Percentiles rank a stretch among this genome's conserved stretches.
phyloP scores from a whole-genome alignment of 179 eudicot species.

The Pouteria campechiana region DNA sequence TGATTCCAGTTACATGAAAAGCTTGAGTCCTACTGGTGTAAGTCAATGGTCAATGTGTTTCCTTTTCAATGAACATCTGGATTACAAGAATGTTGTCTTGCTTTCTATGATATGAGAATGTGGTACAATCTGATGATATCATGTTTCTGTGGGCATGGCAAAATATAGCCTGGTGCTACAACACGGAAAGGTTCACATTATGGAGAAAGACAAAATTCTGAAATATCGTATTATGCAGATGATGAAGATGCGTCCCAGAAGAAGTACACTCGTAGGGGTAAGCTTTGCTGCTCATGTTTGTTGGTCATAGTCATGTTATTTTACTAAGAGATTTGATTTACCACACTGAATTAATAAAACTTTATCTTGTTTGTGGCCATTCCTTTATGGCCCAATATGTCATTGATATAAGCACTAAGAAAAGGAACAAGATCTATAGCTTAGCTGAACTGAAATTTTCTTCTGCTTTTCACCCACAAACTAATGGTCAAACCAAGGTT shows the following conservation, averaged over 20 bases:
- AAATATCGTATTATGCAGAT: slow-evolving; percentile 73
- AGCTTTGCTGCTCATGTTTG: no score
- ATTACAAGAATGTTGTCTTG: neutral
- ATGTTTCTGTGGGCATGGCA: neutral
- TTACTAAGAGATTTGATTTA: no score
- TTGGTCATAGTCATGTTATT: no score
- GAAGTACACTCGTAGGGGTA: slow-evolving; percentile 79
- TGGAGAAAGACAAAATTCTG: slow-evolving; percentile 81
- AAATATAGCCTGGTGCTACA: slow-evolving; percentile 75
- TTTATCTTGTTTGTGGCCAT: no score
- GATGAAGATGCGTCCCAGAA: slow-evolving; percentile 86
- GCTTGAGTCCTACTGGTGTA: slow-evolving; percentile 74
- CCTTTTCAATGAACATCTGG: neutral
- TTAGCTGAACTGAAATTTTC: no score
- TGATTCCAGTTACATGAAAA: slow-evolving; percentile 40
- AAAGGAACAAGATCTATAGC: no score
- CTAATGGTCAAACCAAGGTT: no score
- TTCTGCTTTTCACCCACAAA: no score
- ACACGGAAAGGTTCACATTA: slow-evolving; percentile 63
- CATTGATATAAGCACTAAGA: no score
- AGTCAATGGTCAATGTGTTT: slow-evolving; percentile 9
- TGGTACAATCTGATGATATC: slow-evolving; percentile 1
- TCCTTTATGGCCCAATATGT: no score
- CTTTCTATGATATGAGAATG: neutral
- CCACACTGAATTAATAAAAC: no score